Conservation (phyloP, 129 eudicot genomes). For the Scalesia atractyloides region DNA sequence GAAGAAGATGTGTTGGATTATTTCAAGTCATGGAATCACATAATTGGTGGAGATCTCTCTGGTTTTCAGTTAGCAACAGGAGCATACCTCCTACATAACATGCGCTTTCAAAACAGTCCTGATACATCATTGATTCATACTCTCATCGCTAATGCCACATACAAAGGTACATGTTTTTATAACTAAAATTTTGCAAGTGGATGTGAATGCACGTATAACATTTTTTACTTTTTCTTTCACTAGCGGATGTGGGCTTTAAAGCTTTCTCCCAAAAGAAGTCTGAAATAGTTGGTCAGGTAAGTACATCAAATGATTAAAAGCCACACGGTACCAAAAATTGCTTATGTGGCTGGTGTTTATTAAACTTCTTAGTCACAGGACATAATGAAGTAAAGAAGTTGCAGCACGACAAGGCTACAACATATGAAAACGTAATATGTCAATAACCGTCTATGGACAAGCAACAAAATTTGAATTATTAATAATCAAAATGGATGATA, state of each 20-base stretch:
- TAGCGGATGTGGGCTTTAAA: not conserved
- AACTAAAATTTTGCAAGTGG: not conserved
- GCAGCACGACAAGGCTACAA: too few relatives aligned
- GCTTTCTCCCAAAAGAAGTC: constrained; percentile 27
- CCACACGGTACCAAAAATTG: too few relatives aligned
- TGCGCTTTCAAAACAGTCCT: not conserved
- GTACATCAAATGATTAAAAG: not conserved
- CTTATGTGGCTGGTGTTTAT: too few relatives aligned
- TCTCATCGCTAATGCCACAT: not conserved
- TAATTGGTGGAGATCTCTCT: too few relatives aligned
- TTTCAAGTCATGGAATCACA: not conserved
- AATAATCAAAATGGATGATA: too few relatives aligned
- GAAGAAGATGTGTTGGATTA: constrained; percentile 3
- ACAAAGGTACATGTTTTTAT: not conserved
- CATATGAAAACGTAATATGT: too few relatives aligned
- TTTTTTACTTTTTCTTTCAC: not conserved
- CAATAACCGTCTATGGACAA: too few relatives aligned
- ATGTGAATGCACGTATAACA: not conserved
- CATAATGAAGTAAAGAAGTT: too few relatives aligned
- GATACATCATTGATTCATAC: not conserved
- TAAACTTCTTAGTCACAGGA: too few relatives aligned
- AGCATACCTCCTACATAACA: too few relatives aligned
- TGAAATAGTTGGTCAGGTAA: not conserved
- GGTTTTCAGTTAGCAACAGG: too few relatives aligned
- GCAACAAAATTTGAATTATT: too few relatives aligned